Evolutionary conservation across 768 basidiomycete species (phyloP).

Genomic region (Phaeotremella fagi): DNA sequence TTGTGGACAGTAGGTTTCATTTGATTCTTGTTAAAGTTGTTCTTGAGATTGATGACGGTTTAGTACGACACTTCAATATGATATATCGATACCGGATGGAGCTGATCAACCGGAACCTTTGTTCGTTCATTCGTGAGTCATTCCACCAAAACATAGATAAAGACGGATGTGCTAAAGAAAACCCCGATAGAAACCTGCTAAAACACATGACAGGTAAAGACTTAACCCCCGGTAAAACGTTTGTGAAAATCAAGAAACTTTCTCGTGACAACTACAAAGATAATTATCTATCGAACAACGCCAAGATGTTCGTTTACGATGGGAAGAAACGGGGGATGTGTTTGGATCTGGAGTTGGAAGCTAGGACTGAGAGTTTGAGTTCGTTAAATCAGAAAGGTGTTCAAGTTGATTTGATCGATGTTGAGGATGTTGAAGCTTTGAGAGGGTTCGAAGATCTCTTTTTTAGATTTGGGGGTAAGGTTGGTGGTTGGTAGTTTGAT

Average conservation of each 20-base stretch:
- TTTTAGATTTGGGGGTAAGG: constrained; percentile 38
- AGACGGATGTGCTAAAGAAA: too few relatives aligned
- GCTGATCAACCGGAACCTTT: constrained; percentile 20
- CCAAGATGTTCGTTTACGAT: constrained; percentile 34
- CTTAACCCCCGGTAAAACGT: constrained; percentile 18
- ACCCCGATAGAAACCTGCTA: constrained; percentile 45
- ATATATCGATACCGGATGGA: constrained; percentile 30
- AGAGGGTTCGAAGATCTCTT: constrained; percentile 37
- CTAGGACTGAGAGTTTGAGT: background rate
- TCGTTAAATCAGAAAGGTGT: background rate
- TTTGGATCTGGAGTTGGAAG: constrained; percentile 27
- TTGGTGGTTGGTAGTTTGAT: constrained; percentile 36
- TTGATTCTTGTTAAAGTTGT: background rate
- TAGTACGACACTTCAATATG: constrained; percentile 48
- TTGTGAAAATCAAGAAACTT: constrained; percentile 40
- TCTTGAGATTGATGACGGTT: background rate
- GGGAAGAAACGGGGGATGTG: constrained; percentile 36
- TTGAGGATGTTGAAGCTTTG: constrained; percentile 33
- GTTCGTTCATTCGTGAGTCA: constrained; percentile 43
- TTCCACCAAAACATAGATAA: too few relatives aligned
- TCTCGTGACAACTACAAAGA: constrained; percentile 21
- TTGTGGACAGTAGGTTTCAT: constrained; percentile 48
- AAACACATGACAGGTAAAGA: constrained; percentile 43
- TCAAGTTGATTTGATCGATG: constrained; percentile 9
- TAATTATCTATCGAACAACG: constrained; percentile 35